These are phyloP conservation scores for Moricandia arvensis DNA, from an alignment of 345 rosid species.

Conservation along the genomic window DNA sequence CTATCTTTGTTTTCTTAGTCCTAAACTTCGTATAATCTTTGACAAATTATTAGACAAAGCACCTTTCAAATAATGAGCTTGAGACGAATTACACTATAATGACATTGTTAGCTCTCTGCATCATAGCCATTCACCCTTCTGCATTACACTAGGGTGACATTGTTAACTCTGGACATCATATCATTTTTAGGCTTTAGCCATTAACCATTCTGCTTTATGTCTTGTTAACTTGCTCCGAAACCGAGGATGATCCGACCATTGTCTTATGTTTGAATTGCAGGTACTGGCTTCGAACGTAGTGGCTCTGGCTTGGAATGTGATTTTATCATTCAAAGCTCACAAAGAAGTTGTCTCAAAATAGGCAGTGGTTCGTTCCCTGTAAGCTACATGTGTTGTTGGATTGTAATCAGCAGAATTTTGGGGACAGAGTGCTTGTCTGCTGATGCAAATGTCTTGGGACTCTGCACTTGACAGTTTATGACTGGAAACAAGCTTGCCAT, in stretches of 20 bases:
- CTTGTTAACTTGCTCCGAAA: background rate
- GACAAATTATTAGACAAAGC: background rate
- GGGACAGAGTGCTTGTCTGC: slow-evolving; percentile 20
- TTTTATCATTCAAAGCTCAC: slow-evolving; percentile 93
- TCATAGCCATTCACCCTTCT: too few species aligned
- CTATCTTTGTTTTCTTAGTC: background rate
- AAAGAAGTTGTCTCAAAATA: slow-evolving; percentile 65
- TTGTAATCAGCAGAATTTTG: slow-evolving; percentile 33
- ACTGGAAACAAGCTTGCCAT: background rate
- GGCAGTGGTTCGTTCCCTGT: slow-evolving; percentile 17
- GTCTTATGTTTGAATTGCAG: slow-evolving; percentile 38
- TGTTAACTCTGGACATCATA: background rate
- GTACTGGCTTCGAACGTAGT: slow-evolving; percentile 83
- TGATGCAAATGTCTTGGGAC: slow-evolving; percentile 7
- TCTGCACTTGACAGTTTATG: background rate
- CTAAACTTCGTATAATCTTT: background rate
- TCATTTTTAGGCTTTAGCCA: background rate
- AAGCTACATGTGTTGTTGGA: background rate
- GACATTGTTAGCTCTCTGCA: background rate
- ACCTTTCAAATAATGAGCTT: background rate
- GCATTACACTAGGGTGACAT: background rate
- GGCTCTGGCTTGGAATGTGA: slow-evolving; percentile 86
- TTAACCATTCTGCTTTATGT: background rate
- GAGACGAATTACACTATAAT: background rate
- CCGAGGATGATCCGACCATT: too few species aligned